Percentiles rank a stretch among this genome's conserved stretches.
Evolutionary conservation across 768 basidiomycete genomes (phyloP).

Genomic region (Psilocybe tampanensis): DNA sequence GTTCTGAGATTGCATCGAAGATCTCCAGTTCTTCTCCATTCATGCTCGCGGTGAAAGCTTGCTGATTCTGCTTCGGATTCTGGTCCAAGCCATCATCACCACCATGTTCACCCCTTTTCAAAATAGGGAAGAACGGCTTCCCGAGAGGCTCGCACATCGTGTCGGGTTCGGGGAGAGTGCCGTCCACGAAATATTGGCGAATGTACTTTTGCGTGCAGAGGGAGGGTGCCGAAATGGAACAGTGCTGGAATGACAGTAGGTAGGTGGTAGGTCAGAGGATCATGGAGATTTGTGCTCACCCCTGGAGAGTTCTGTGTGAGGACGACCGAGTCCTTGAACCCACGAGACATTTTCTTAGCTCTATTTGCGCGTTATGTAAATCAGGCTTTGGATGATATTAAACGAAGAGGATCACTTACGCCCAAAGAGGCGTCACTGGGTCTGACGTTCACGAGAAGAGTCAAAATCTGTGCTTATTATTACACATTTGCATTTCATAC

Average conservation of each 20-base stretch:
- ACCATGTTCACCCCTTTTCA: too few relatives aligned
- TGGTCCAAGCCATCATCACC: too few relatives aligned
- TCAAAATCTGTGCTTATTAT: not conserved
- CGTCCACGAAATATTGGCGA: slow-evolving; percentile 40
- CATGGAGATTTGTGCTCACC: slow-evolving; percentile 3
- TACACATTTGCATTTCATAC: slow-evolving; percentile 16
- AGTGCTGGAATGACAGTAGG: slow-evolving; percentile 28
- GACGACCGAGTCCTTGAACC: slow-evolving; percentile 13
- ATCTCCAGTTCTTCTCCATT: slow-evolving; percentile 1
- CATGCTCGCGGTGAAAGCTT: not conserved
- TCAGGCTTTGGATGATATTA: not conserved
- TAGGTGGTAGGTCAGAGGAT: too few relatives aligned
- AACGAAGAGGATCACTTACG: slow-evolving; percentile 18
- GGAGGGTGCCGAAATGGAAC: slow-evolving; percentile 35
- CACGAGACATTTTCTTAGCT: slow-evolving; percentile 35
- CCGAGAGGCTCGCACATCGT: slow-evolving; percentile 39
- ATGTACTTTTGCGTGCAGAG: slow-evolving; percentile 37
- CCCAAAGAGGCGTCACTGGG: slow-evolving; percentile 31
- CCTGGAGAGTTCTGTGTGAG: slow-evolving; percentile 18
- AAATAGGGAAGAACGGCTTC: not conserved
- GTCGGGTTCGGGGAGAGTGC: slow-evolving; percentile 39
- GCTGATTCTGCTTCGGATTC: not conserved
- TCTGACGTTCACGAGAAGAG: slow-evolving; percentile 15
- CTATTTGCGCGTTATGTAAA: slow-evolving; percentile 26
- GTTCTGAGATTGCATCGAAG: slow-evolving; percentile 3